Percentiles rank a stretch among this genome's conserved stretches.
phyloP scores from a whole-genome alignment of 2,329 filamentous ascomycete genomes.

The Pseudopyricularia cyperi region DNA sequence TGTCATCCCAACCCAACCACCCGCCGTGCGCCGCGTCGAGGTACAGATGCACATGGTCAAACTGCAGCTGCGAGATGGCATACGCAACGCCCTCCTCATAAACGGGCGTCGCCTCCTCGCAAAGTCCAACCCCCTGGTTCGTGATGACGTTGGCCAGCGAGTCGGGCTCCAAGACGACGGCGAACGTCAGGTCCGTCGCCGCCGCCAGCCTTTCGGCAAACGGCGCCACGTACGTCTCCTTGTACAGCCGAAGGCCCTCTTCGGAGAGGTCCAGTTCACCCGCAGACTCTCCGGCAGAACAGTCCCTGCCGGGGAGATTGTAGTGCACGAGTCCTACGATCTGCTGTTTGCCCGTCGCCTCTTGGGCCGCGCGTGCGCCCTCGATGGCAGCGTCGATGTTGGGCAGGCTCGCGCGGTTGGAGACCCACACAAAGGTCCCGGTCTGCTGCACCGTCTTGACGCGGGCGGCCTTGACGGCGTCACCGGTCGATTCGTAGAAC shows the following conservation, averaged over 20 bases:
- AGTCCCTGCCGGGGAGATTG: conserved; percentile 31
- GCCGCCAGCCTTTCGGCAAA: conserved; percentile 22
- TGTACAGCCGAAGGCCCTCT: conserved; percentile 24
- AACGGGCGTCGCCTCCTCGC: conserved; percentile 20
- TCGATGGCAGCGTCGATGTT: conserved; percentile 25
- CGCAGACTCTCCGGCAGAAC: conserved; percentile 25
- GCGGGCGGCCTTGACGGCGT: conserved; percentile 22
- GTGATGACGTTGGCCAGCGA: conserved; percentile 28
- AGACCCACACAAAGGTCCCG: conserved; percentile 30
- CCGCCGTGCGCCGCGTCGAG: conserved; percentile 28
- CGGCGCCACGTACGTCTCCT: conserved; percentile 24
- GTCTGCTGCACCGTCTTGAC: conserved; percentile 23
- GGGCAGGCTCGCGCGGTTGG: conserved; percentile 19
- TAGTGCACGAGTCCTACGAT: conserved; percentile 30
- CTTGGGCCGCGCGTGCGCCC: conserved; percentile 21
- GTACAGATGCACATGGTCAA: conserved; percentile 23
- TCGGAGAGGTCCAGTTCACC: conserved; percentile 24
- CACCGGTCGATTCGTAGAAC: conserved; percentile 20
- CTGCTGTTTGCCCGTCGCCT: conserved; percentile 20
- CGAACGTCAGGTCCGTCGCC: conserved; percentile 25
- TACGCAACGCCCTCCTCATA: conserved; percentile 29
- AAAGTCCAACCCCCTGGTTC: conserved; percentile 22
- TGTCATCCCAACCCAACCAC: conserved; percentile 27
- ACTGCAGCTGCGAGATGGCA: conserved; percentile 24
- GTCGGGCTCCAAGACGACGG: conserved; percentile 30